phyloP scores from a whole-genome alignment of 2,329 filamentous ascomycete species.

The Apiospora sp. region DNA sequence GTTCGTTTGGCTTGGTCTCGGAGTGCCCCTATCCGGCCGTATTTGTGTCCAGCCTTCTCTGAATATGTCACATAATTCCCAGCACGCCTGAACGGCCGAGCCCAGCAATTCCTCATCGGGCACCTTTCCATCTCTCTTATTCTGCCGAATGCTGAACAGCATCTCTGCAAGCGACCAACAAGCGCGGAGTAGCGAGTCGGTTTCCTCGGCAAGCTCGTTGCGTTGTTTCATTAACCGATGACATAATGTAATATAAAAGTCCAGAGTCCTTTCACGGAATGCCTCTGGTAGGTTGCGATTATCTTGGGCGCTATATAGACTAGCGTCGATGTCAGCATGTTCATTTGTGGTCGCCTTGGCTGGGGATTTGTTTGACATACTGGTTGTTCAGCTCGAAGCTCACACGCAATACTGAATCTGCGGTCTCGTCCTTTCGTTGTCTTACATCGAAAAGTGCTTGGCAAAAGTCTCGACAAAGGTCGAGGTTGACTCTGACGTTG shows the following conservation, averaged over 20 bases:
- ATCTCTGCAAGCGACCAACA: conserved; percentile 94
- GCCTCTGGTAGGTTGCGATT: conserved; percentile 79
- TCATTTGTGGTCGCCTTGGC: neutral
- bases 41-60: conserved; percentile 91
- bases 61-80: conserved; percentile 94
- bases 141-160: conserved; percentile 89
- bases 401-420: conserved; percentile 87
- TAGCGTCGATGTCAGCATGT: conserved; percentile 38
- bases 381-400: conserved; percentile 97
- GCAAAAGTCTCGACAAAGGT: conserved; percentile 91
- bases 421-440: conserved; percentile 76
- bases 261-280: conserved; percentile 87
- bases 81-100: conserved; percentile 90
- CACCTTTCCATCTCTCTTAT: conserved; percentile 73
- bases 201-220: conserved; percentile 79
- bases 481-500: conserved; percentile 77
- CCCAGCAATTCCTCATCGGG: conserved; percentile 85
- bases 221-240: conserved; percentile 97
- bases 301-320: conserved; percentile 90
- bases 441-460: conserved; percentile 90
- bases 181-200: conserved; percentile 81
- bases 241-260: conserved; percentile 94
- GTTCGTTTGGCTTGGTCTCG: conserved; percentile 78
- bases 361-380: conserved; percentile 47
- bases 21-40: conserved; percentile 84